phyloP scores from a whole-genome alignment of 129 eudicot species.

The sunflower (Helianthus annuus) region DNA sequence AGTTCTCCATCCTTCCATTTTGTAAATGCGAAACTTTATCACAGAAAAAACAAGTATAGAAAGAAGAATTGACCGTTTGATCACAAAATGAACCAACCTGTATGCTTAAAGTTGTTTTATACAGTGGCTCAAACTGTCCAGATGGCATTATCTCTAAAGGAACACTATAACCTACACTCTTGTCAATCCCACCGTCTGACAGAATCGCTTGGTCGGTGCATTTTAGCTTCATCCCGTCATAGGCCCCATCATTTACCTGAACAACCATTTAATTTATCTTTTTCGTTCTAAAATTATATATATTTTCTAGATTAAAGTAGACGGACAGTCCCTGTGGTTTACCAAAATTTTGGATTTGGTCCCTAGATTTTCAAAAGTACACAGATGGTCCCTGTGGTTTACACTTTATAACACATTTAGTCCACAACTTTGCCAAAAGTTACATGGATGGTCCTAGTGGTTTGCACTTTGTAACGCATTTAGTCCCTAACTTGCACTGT shows the following conservation, averaged over 20 bases:
- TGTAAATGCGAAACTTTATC: neutral
- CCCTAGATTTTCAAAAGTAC: no score
- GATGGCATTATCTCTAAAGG: conserved; percentile 97
- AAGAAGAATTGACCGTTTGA: conserved; percentile 6
- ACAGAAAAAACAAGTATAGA: neutral
- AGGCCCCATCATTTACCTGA: conserved; percentile 91
- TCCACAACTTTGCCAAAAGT: no score
- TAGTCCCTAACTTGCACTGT: no score
- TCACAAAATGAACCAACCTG: conserved; percentile 55
- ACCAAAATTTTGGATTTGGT: no score
- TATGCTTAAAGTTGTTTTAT: conserved; percentile 85
- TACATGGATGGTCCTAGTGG: no score
- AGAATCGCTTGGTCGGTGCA: conserved; percentile 87
- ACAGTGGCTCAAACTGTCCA: conserved; percentile 98
- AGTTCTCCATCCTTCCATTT: conserved; percentile 84
- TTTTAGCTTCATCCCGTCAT: conserved; percentile 80
- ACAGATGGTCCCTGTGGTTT: no score
- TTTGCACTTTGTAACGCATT: no score
- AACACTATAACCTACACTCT: conserved; percentile 64
- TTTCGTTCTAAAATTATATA: neutral
- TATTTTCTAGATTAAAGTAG: neutral
- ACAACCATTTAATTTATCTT: neutral
- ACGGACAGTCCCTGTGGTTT: no score
- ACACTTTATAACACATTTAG: no score
- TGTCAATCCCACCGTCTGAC: conserved; percentile 57